Base-by-base conservation (phyloP, 768 basidiomycete genomes). In the Trametes villosa region DNA sequence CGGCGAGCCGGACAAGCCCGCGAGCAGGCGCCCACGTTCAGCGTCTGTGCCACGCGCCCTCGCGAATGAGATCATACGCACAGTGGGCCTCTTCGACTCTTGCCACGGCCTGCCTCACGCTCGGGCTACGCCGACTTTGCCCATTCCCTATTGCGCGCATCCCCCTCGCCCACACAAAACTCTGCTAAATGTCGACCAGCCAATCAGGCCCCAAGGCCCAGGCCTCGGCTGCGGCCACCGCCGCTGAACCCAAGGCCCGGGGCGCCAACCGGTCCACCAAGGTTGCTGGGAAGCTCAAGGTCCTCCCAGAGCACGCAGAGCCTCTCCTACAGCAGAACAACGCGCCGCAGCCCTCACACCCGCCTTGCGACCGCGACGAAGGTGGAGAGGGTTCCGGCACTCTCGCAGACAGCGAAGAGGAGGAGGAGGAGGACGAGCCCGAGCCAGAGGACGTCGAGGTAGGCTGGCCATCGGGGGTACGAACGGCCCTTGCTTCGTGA, bases 301-400 rank as follows among this genome's bases (percentile, higher is more conserved):
- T 94, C 17, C 80, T 94, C 30, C 92, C 92, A 48, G 92, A 94
- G 70, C 88, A 94, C 68, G 91, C 89, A 7, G 88, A 91, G 33
- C 77, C 79, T 15, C 64, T 65, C 4, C 59, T 72, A 17, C 69
- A 68, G 31, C 63, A 70, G 46, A 62, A 66, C 56, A 67, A 69
- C 47, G 24, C 54, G 13, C 51, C 53, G 13, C 45, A 53, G 44
- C 54, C 56, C 3, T 40, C 44, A 18, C 44, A 59, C 4, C 71
- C 69, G 22, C 71, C 69, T 41, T 59, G 58, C 34, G 60, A 51
- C 38, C 54, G 41, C 18, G 65, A 60, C 12, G 66, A 64, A 53
- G 62, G 29, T 38, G 69, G 70, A 4, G 73, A 71, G 52, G 73
- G 68, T 18, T 69, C 68, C 15, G 71, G 62, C 6, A 72, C 73